phyloP scores from a whole-genome alignment of 2,329 filamentous ascomycete genomes.

The Xylaria sp. region DNA sequence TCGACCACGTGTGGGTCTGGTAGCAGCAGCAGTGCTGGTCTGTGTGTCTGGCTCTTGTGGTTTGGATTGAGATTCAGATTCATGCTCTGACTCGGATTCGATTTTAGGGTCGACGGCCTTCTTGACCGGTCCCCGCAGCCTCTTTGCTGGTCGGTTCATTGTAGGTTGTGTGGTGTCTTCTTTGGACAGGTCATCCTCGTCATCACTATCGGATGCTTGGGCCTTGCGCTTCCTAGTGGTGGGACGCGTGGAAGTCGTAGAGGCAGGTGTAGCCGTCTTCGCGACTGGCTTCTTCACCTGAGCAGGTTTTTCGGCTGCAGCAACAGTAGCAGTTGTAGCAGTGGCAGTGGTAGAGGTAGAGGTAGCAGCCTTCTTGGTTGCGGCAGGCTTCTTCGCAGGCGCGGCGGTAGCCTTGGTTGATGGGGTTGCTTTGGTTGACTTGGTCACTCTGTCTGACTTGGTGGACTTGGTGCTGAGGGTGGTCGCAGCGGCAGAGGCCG shows the following conservation, averaged over 20 bases:
- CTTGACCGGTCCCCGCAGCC: conserved; percentile 59
- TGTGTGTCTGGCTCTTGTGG: conserved; percentile 3
- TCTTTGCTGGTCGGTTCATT: conserved; percentile 51
- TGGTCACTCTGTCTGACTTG: conserved; percentile 47
- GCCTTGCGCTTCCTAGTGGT: conserved; percentile 62
- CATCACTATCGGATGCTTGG: conserved; percentile 53
- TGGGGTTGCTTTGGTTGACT: conserved; percentile 48
- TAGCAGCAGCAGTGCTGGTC: conserved; percentile 31
- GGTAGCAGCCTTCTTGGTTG: conserved; percentile 17
- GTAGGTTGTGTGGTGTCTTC: conserved; percentile 43
- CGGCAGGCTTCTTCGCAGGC: conserved; percentile 47
- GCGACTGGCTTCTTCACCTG: conserved; percentile 28
- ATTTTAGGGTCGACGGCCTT: conserved; percentile 52
- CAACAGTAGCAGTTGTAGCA: conserved; percentile 32
- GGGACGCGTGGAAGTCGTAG: conserved; percentile 36
- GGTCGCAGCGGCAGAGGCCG: conserved; percentile 52
- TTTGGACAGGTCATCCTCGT: conserved; percentile 56
- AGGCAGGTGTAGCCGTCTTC: conserved; percentile 16
- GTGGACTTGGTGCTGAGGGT: conserved; percentile 50
- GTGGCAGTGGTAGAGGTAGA: conserved; percentile 24
- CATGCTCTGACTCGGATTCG: conserved; percentile 45
- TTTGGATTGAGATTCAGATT: conserved; percentile 36
- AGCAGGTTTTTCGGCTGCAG: conserved; percentile 36
- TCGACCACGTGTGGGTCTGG: conserved; percentile 28
- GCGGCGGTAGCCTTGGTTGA: conserved; percentile 49